phyloP scores from a whole-genome alignment of 2,329 filamentous ascomycete genomes.

The Colletotrichum euphorbiae region DNA sequence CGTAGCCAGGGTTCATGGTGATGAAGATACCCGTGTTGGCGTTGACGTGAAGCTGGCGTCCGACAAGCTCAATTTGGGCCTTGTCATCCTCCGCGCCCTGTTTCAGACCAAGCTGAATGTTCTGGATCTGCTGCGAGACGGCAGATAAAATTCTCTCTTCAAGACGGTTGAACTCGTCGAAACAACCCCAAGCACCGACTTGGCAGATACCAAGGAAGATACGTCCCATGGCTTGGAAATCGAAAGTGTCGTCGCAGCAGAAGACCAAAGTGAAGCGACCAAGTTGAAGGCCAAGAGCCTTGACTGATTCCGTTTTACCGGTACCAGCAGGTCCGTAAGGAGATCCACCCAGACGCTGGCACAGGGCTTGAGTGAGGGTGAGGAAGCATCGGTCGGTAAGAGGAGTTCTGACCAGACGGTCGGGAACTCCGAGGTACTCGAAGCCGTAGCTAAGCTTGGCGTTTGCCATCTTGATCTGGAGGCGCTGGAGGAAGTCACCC shows the following conservation, averaged over 20 bases:
- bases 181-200: conserved; percentile 99
- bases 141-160: conserved; percentile 98
- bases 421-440: conserved; percentile 95
- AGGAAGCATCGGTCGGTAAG: conserved; percentile 98
- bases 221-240: conserved; percentile 99
- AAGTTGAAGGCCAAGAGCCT: conserved; percentile 94
- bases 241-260: conserved; percentile 99
- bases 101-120: conserved; percentile 96
- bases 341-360: conserved; percentile 94
- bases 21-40: conserved; percentile 98
- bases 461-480: conserved; percentile 97
- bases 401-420: conserved; percentile 94
- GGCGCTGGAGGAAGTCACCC: conserved; percentile 83
- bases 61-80: conserved; percentile 92
- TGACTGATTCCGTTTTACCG: conserved; percentile 99
- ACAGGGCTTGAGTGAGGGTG: conserved; percentile 94
- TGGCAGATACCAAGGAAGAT: conserved; percentile 99
- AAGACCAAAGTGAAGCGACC: conserved; percentile 98
- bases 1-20: conserved; percentile 99
- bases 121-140: conserved; percentile 98
- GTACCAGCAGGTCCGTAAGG: conserved; percentile 98
- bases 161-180: conserved; percentile 99
- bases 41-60: conserved; percentile 89
- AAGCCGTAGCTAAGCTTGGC: conserved; percentile 96
- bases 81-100: conserved; percentile 84